These are phyloP conservation scores for Fusarium irregulare DNA, from an alignment of 2,329 filamentous ascomycete genomes.

Conservation along the genomic window DNA sequence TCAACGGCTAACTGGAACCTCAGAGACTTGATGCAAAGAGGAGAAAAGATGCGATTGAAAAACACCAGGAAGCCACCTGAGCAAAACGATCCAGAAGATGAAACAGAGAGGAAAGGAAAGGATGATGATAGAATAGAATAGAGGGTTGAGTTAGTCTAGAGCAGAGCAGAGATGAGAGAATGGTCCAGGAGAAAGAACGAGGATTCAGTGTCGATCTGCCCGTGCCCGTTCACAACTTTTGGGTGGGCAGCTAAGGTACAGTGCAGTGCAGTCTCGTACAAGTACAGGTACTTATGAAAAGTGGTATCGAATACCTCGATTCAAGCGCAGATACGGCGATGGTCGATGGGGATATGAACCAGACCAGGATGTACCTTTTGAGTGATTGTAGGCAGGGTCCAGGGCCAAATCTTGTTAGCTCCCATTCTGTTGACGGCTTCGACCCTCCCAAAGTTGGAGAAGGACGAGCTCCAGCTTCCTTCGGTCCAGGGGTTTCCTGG, in stretches of 20 bases:
- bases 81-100: constrained; percentile 24
- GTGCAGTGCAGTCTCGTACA: not conserved
- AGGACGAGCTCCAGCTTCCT: constrained; percentile 21
- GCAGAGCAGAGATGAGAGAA: constrained; percentile 23
- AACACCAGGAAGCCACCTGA: constrained; percentile 37
- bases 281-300: constrained; percentile 25
- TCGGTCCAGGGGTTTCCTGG: constrained; percentile 37
- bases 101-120: constrained; percentile 1
- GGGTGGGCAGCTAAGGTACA: not conserved
- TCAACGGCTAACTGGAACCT: constrained; percentile 16
- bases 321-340: constrained; percentile 9
- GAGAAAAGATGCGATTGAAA: constrained; percentile 15
- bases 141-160: constrained; percentile 5
- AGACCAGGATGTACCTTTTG: constrained; percentile 15
- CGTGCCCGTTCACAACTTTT: constrained; percentile 13
- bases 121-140: constrained; percentile 3
- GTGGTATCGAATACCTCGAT: constrained; percentile 28
- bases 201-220: constrained; percentile 35
- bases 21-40: constrained; percentile 1
- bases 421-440: constrained; percentile 23
- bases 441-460: constrained; percentile 29
- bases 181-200: constrained; percentile 29
- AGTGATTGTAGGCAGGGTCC: constrained; percentile 30
- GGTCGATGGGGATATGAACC: constrained; percentile 16
- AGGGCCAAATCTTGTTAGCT: constrained; percentile 10